Conservation (phyloP, 164 flowering plant genomes). For the Liquidambar formosana region DNA sequence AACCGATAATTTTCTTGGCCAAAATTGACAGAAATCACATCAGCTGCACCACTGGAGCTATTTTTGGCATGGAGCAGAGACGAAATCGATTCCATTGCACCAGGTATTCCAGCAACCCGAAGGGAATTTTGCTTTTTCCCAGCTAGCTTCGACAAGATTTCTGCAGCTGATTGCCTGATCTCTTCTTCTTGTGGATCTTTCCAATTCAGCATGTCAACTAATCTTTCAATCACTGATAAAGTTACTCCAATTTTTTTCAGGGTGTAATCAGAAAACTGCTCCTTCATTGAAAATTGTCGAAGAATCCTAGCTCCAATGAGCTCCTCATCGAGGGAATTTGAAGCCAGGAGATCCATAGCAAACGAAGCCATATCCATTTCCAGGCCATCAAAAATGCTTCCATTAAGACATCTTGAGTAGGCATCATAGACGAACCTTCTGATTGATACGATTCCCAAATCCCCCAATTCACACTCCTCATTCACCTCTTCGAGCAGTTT, state of each 20-base stretch:
- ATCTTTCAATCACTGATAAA: conserved; percentile 62
- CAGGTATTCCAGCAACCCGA: conserved; percentile 86
- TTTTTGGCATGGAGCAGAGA: conserved; percentile 60
- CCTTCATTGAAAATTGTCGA: conserved; percentile 37
- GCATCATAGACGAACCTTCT: conserved; percentile 91
- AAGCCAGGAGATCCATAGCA: conserved; percentile 71
- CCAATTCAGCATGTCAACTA: no score
- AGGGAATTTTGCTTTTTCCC: conserved; percentile 83
- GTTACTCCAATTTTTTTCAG: no score
- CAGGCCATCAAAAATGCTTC: conserved; percentile 92
- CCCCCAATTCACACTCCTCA: conserved; percentile 60
- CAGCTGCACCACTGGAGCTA: conserved; percentile 36
- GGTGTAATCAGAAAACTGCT: conserved; percentile 61
- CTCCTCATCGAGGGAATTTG: conserved; percentile 78
- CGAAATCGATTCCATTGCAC: no score
- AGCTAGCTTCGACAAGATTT: conserved; percentile 65
- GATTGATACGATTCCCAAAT: conserved; percentile 57
- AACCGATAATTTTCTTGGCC: conserved; percentile 54
- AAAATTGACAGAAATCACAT: conserved; percentile 55
- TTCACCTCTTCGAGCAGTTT: conserved; percentile 68
- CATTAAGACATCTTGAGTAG: conserved; percentile 72
- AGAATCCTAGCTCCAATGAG: conserved; percentile 75
- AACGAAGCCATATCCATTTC: conserved; percentile 89
- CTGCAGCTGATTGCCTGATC: no score
- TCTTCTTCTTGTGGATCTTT: no score